Evolutionary conservation across 805 yeast genomes (phyloP), one percentile per base, ranked within the genome.

Genomic region (Sungouiozyma ichnusensis): DNA sequence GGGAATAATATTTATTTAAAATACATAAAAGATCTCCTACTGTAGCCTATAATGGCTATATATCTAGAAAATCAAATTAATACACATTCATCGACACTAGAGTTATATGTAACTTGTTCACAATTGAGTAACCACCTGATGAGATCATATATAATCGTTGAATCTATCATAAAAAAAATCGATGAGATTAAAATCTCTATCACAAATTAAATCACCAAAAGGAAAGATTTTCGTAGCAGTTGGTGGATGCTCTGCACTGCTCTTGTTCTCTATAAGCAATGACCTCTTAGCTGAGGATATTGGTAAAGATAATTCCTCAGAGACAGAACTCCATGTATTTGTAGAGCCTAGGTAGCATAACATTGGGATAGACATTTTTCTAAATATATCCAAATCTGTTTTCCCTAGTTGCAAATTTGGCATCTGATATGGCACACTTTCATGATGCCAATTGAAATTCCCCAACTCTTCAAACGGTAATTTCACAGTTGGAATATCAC

Each of bases 181-280:
- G 14, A 62, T 42, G 73, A 77, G 54, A 63, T 64, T 46, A 60
- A 72, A 11, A 72, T 74, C 52, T 76, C 81, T 52, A 50, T 69
- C 2, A 63, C 66, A 27, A 72, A 71, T 4, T 81, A 81, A 42
- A 64, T 79, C 35, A 52, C 66, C 48, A 3, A 54, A 60, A 4
- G 92, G 92, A 2, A 69, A 74, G n/a, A 71, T 64, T 11, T 11
- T 24, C 6, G 11, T 24, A 24, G 29, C 11, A 11, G 6, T 24
- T 24, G 6, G 29, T 6, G 11, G 29, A 24, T 24, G 29, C 6
- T 24, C 11, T 24, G 11, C 11, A 7, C 11, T 6, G 11, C 6
- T 24, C 6, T 24, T 24, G 11, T 24, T 11, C 11, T 24, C 29
- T 24, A 24, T 24, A 11, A 24, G 29, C 29, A 24, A 24, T 24